Percentiles rank a stretch among this genome's conserved stretches.
Conservation (phyloP, 2,329 filamentous ascomycete species). For the Didymella segeticola region DNA sequence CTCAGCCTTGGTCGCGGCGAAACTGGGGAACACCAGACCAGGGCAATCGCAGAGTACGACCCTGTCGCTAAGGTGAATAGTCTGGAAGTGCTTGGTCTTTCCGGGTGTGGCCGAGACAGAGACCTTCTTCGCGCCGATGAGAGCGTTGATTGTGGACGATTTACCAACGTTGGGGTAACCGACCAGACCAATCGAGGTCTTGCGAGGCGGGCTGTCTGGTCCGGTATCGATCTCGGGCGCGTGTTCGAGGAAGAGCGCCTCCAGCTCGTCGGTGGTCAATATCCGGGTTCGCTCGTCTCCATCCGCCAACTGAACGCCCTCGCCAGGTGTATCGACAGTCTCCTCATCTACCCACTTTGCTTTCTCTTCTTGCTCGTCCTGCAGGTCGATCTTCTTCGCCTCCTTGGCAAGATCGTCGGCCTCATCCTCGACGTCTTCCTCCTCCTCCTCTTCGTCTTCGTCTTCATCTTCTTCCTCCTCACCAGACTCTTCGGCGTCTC, state of each 20-base stretch:
- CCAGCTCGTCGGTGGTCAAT: slow-evolving; percentile 89
- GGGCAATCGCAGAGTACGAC: slow-evolving; percentile 97
- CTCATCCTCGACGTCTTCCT: slow-evolving; percentile 54
- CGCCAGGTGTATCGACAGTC: slow-evolving; percentile 44
- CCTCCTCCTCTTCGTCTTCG: slow-evolving; percentile 47
- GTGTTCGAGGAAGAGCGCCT: slow-evolving; percentile 83
- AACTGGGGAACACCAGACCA: slow-evolving; percentile 98
- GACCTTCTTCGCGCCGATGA: slow-evolving; percentile 98
- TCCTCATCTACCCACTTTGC: slow-evolving; percentile 53
- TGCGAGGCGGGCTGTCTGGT: slow-evolving; percentile 60
- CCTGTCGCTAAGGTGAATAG: slow-evolving; percentile 87
- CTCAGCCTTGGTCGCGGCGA: slow-evolving; percentile 94
- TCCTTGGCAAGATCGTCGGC: slow-evolving; percentile 52
- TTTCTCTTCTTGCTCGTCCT: slow-evolving; percentile 52
- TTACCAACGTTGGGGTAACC: slow-evolving; percentile 99
- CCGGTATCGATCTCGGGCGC: slow-evolving; percentile 64
- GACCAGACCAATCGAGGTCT: slow-evolving; percentile 89
- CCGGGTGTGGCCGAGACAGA: slow-evolving; percentile 96
- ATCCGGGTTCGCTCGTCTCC: slow-evolving; percentile 68
- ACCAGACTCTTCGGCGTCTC: slow-evolving; percentile 61
- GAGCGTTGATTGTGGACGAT: slow-evolving; percentile 97
- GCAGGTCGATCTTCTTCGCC: slow-evolving; percentile 54
- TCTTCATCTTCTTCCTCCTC: slow-evolving; percentile 52
- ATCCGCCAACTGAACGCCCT: slow-evolving; percentile 43
- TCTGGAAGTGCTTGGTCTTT: slow-evolving; percentile 99